These are phyloP conservation scores for Claviceps digitariae DNA, from an alignment of 2,329 filamentous ascomycete genomes.

Conservation along the genomic window DNA sequence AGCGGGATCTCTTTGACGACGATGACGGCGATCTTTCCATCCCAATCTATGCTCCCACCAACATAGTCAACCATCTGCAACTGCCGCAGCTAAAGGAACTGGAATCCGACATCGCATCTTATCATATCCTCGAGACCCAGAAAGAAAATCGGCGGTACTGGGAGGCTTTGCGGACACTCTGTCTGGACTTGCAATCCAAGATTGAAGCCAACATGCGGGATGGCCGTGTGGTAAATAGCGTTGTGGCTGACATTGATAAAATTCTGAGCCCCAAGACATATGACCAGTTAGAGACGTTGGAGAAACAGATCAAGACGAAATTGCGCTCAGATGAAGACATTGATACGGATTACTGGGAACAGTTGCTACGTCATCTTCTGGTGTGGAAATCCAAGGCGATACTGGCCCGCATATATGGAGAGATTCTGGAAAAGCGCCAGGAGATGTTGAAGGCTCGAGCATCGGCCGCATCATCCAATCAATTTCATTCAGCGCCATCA, in stretches of 20 bases:
- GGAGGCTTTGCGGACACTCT: slow-evolving; percentile 79
- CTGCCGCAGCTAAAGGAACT: slow-evolving; percentile 58
- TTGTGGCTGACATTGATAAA: slow-evolving; percentile 76
- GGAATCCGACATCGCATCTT: slow-evolving; percentile 69
- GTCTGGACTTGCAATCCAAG: slow-evolving; percentile 59
- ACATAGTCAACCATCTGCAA: slow-evolving; percentile 62
- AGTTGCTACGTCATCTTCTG: slow-evolving; percentile 68
- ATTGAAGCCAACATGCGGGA: slow-evolving; percentile 47
- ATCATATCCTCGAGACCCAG: slow-evolving; percentile 68
- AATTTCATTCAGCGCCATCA: not conserved
- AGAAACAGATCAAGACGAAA: slow-evolving; percentile 77
- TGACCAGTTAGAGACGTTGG: slow-evolving; percentile 73
- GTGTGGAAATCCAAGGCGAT: slow-evolving; percentile 89
- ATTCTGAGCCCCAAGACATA: slow-evolving; percentile 75
- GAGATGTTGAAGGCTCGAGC: slow-evolving; percentile 1
- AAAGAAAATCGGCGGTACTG: slow-evolving; percentile 74
- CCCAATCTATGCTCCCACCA: slow-evolving; percentile 65
- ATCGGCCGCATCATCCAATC: slow-evolving; percentile 3
- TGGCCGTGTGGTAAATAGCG: slow-evolving; percentile 65
- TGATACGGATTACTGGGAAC: slow-evolving; percentile 96
- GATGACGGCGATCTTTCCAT: slow-evolving; percentile 60
- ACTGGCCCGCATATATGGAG: slow-evolving; percentile 63
- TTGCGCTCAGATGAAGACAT: slow-evolving; percentile 80
- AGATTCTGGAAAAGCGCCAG: slow-evolving; percentile 33
- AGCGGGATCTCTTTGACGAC: slow-evolving; percentile 76